Evolutionary conservation across 2,329 filamentous ascomycete genomes (phyloP), one percentile per base, ranked within the genome.

Genomic region (Ophiocordyceps camponoti-rufipedis): DNA sequence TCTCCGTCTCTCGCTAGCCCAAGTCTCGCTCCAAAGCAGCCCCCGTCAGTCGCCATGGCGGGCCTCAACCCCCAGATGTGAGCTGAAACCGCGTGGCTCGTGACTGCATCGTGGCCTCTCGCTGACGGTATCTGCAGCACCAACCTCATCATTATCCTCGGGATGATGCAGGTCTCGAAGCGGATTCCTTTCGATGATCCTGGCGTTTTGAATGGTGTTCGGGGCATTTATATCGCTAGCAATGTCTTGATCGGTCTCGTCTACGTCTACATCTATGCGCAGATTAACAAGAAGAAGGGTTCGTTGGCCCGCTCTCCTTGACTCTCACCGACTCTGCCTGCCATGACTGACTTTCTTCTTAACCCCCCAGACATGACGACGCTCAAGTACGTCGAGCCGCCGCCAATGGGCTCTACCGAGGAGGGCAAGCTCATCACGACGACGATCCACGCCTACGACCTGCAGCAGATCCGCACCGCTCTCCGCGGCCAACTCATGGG

Each of bases 281-380:
- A 83, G 68, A 89, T 98, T 66, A 89, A 93, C 71, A 83, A 83
- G 69, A 96, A 96, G 79, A 95, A 93, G 74, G 91, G 91, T 96
- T 73, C 49, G 75, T 45, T 14, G 6, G 12, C 33, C 33, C 33
- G 32, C 7, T 19, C 5, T 16, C 14, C 8, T 7, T 11, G 11
- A n/a, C 23, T 2, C 10, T 32, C n/a, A 2, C 28, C 14, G 13
- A 14, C 13, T 16, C 11, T 10, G 9, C 6, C 28, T 16, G 5
- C 1, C 28, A n/a, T 55, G 46, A 53, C 47, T 4, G n/a, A 13
- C 4, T 14, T 6, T n/a, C 6, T 14, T 18, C n/a, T 1, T 28
- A 23, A 3, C 23, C 10, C 13, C 28, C 12, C 59, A 96, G 91
- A 98, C 62, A 76, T 95, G 68, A 94, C 88, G 23, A 94, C 91